phyloP scores from a whole-genome alignment of 2,329 filamentous ascomycete species.

The Talaromyces sp. region DNA sequence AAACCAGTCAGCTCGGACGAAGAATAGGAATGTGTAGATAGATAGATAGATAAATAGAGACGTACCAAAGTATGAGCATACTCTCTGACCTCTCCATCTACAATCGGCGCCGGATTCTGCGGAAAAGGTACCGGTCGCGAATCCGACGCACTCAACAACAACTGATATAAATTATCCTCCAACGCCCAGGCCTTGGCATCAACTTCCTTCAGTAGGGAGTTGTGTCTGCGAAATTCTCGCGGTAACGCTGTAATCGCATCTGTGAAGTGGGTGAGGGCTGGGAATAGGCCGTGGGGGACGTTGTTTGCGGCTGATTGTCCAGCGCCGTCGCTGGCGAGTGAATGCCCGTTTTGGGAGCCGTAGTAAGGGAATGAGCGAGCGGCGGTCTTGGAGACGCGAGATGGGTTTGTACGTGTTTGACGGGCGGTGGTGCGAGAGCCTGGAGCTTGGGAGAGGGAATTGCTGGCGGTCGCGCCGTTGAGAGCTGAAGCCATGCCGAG shows the following conservation, averaged over 20 bases:
- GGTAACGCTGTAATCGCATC: slow-evolving; percentile 89
- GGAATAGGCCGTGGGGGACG: slow-evolving; percentile 55
- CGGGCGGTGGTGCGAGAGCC: slow-evolving; percentile 38
- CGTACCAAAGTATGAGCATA: slow-evolving; percentile 34
- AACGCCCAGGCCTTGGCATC: slow-evolving; percentile 93
- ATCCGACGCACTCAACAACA: slow-evolving; percentile 53
- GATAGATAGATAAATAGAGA: slow-evolving; percentile 10
- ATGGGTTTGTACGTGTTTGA: slow-evolving; percentile 49
- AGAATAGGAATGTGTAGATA: background rate
- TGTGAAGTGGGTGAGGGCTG: slow-evolving; percentile 72
- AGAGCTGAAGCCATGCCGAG: slow-evolving; percentile 20
- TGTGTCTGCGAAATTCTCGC: slow-evolving; percentile 91
- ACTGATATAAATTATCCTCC: slow-evolving; percentile 74
- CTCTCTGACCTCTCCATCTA: slow-evolving; percentile 34
- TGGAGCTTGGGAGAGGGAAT: slow-evolving; percentile 27
- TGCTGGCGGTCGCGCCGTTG: slow-evolving; percentile 27
- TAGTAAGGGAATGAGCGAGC: slow-evolving; percentile 41
- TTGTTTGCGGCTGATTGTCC: slow-evolving; percentile 17
- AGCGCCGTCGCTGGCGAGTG: slow-evolving; percentile 18
- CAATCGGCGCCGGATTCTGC: slow-evolving; percentile 35
- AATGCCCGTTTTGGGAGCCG: slow-evolving; percentile 25
- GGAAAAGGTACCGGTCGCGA: slow-evolving; percentile 34
- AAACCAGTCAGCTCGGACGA: background rate
- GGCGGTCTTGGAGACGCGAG: slow-evolving; percentile 46
- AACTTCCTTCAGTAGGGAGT: slow-evolving; percentile 93